Conservation (phyloP, 2,329 filamentous ascomycete species). For the Cladophialophora carrionii region DNA sequence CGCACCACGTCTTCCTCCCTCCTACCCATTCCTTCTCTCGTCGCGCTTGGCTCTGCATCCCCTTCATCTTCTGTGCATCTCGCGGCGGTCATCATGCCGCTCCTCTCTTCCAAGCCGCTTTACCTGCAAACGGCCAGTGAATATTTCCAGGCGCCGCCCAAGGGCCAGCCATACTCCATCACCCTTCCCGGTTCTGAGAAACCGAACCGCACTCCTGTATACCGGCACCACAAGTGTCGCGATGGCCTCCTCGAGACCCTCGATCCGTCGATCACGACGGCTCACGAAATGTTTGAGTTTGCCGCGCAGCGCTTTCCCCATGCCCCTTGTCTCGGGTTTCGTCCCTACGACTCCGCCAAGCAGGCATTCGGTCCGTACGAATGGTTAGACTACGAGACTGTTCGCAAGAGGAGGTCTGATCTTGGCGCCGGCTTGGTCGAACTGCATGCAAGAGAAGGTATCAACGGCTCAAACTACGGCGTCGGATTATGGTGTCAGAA, state of each 20-base stretch:
- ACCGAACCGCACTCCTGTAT: constrained; percentile 73
- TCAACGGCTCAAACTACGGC: constrained; percentile 69
- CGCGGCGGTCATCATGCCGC: constrained; percentile 42
- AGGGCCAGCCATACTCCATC: constrained; percentile 77
- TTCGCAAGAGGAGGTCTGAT: constrained; percentile 78
- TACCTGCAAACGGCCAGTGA: constrained; percentile 51
- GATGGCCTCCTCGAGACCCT: constrained; percentile 73
- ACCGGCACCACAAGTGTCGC: constrained; percentile 78
- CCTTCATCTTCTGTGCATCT: neutral
- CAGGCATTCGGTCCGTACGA: constrained; percentile 76
- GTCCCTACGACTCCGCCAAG: constrained; percentile 74
- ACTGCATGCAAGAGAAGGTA: constrained; percentile 72
- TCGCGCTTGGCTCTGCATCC: neutral
- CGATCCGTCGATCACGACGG: constrained; percentile 70
- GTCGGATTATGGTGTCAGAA: constrained; percentile 87
- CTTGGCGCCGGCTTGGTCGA: constrained; percentile 84
- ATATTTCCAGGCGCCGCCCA: constrained; percentile 66
- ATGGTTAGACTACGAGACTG: constrained; percentile 81
- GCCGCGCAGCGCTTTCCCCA: constrained; percentile 45
- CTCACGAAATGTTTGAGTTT: constrained; percentile 79
- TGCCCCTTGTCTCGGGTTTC: constrained; percentile 73
- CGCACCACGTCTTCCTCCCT: neutral
- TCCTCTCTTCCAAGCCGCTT: constrained; percentile 42
- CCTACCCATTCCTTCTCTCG: neutral
- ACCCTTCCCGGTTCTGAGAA: constrained; percentile 73